Evolutionary conservation across 306 rosid genomes (phyloP), one percentile per base, ranked within the genome.

Genomic region (Dryas octopetala): DNA sequence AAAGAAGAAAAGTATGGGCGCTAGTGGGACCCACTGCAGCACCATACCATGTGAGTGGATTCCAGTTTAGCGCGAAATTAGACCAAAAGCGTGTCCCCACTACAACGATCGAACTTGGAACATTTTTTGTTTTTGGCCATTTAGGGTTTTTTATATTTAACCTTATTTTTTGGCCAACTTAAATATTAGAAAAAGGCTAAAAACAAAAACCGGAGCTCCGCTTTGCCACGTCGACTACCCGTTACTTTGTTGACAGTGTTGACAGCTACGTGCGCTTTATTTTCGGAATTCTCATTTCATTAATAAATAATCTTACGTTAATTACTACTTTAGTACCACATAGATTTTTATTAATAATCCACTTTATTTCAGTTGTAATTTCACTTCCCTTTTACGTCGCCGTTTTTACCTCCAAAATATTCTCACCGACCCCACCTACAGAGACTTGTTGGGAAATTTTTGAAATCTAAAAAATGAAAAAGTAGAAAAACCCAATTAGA

Each of bases 81-180:
- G 9, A 19, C 62, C 4, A 59, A 11, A 63, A 66, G 76, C 54
- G 58, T 59, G 80, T 65, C 68, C 81, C 86, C 83, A 74, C 83
- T 43, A 28, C 70, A 83, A 83, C 86, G 83, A 60, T 83, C 78
- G 78, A 70, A 26, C n/a, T 9, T 32, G 49, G 40, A 57, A 16
- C 59, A 26, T 50, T 38, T 52, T 7, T 57, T 28, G 0, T 23
- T 23, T 23, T 23, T 23, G 23, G 23, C 23, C 23, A 23, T 23
- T 23, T 0, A 23, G 23, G 23, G 23, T 23, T 23, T 23, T 23
- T 23, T 23, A 23, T 23, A 23, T 23, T 23, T 5, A 14, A 5
- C 8, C 0, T 2, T 11, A 59, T 23, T 23, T 23, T 23, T 23
- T 23, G 23, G 23, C 23, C 23, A 40, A 53, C 10, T n/a, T 0